Evolutionary conservation across 768 basidiomycete genomes (phyloP).

Genomic region (Lactarius pseudohatsudake): DNA sequence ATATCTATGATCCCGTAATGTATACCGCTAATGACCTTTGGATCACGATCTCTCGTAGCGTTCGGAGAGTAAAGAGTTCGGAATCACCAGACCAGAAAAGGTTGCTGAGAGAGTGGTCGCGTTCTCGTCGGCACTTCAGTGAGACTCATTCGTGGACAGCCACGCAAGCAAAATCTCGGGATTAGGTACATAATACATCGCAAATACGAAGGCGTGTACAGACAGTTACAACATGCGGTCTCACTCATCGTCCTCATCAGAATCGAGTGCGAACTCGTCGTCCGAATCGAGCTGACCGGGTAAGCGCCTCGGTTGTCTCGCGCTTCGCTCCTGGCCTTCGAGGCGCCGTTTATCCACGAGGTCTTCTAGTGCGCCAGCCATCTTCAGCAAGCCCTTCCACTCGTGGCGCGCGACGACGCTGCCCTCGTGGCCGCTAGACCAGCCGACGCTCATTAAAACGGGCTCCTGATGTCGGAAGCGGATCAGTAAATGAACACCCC

Average conservation of each 20-base stretch:
- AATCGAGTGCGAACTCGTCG: constrained; percentile 13
- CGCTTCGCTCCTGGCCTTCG: constrained; percentile 36
- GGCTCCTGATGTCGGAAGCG: constrained; percentile 57
- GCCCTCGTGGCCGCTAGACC: constrained; percentile 65
- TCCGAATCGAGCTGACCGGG: constrained; percentile 26
- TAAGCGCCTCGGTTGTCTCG: constrained; percentile 19
- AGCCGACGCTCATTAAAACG: constrained; percentile 87
- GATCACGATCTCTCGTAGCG: background rate
- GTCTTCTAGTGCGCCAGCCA: constrained; percentile 65
- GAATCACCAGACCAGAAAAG: background rate
- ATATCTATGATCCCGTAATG: background rate
- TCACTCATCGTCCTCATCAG: constrained; percentile 22
- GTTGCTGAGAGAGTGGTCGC: too few species aligned
- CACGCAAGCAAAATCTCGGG: background rate
- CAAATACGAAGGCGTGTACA: background rate
- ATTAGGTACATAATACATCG: background rate
- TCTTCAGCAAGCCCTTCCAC: constrained; percentile 90
- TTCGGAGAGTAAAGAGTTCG: background rate
- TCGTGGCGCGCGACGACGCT: constrained; percentile 90
- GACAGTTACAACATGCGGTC: background rate
- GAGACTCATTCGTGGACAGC: background rate
- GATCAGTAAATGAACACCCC: constrained; percentile 9
- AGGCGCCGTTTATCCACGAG: constrained; percentile 57
- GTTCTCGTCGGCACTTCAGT: background rate
- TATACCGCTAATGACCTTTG: background rate